phyloP scores from a whole-genome alignment of 2,329 filamentous ascomycete species.

The Pseudogymnoascus sp. region DNA sequence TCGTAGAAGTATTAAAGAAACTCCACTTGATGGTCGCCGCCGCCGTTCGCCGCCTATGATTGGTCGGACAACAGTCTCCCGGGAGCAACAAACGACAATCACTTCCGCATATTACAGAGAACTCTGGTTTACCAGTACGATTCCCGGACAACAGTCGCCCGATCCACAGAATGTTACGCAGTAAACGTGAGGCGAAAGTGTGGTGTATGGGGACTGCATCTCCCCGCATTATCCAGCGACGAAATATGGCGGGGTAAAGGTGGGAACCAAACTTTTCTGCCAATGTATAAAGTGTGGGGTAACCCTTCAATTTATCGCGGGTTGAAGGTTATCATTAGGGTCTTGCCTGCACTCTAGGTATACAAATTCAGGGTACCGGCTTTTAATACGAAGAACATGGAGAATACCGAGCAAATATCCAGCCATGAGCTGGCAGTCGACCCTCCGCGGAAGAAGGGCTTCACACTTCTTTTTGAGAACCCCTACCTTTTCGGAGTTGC shows the following conservation, averaged over 20 bases:
- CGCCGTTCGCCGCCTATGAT: background rate
- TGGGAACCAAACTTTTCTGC: background rate
- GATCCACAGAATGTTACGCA: background rate
- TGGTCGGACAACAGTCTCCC: slow-evolving; percentile 1
- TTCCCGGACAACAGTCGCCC: slow-evolving; percentile 6
- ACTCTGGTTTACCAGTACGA: background rate
- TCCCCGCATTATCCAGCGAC: slow-evolving; percentile 3
- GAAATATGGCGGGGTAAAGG: background rate
- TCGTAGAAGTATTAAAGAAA: background rate
- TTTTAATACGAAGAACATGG: background rate
- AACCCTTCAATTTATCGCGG: background rate
- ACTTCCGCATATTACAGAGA: background rate
- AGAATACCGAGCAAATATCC: background rate
- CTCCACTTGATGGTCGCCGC: background rate
- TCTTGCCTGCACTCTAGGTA: background rate
- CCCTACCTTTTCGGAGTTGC: slow-evolving; percentile 34
- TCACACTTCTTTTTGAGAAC: slow-evolving; percentile 22
- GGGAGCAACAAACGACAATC: background rate
- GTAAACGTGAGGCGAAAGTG: background rate
- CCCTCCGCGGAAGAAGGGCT: background rate
- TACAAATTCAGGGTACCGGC: background rate
- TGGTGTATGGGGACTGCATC: background rate
- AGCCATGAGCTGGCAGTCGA: background rate
- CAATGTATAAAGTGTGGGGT: background rate
- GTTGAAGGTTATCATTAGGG: background rate